phyloP scores from a whole-genome alignment of 176 grass and related monocot species.

The Avena sativa region DNA sequence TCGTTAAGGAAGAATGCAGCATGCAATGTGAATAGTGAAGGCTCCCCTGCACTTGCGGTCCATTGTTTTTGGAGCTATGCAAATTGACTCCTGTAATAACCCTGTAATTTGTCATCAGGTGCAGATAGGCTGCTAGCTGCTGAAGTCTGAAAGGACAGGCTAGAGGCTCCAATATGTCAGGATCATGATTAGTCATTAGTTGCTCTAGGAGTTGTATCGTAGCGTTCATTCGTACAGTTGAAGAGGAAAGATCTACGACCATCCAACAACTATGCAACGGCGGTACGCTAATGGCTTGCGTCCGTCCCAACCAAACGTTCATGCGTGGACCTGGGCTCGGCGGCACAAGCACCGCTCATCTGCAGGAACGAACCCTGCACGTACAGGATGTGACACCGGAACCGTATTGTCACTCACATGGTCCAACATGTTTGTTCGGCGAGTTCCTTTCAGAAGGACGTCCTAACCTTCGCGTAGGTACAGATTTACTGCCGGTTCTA shows the following conservation, averaged over 20 bases:
- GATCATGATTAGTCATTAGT: background rate
- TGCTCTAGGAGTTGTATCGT: background rate
- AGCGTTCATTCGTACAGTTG: background rate
- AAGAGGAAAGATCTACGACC: slow-evolving; percentile 20
- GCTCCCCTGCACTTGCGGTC: background rate
- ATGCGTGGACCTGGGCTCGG: slow-evolving; percentile 20
- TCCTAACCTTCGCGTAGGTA: no score
- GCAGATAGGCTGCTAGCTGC: background rate
- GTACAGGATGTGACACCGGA: slow-evolving; percentile 14
- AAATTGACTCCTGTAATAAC: slow-evolving; percentile 8
- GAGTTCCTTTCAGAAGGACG: background rate
- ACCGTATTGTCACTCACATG: background rate
- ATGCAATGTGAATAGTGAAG: background rate
- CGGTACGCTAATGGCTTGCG: slow-evolving; percentile 7
- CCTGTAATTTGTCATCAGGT: background rate
- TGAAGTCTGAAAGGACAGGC: background rate
- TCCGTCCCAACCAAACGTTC: background rate
- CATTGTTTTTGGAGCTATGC: background rate
- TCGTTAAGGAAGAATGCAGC: background rate
- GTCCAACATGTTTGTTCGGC: slow-evolving; percentile 11
- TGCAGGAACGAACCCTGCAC: background rate
- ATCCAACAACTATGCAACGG: slow-evolving; percentile 39
- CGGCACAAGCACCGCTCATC: background rate
- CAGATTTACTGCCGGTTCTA: no score
- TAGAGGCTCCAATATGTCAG: background rate